Base-by-base conservation (phyloP, 345 rosid genomes). In the Linum usitatissimum region DNA sequence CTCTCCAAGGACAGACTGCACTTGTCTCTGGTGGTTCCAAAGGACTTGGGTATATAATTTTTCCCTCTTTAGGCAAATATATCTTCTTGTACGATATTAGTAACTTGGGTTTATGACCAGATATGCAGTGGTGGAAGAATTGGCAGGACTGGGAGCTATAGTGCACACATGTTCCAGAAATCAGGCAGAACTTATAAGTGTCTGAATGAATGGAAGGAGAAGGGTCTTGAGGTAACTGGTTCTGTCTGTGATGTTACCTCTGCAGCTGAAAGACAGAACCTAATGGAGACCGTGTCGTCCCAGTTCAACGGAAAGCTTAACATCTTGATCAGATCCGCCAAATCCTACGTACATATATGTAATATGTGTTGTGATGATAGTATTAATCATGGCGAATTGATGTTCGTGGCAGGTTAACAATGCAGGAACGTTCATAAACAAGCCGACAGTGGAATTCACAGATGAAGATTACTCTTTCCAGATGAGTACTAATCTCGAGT, bases 301-400 rank as follows among this genome's bases (percentile, higher is more conserved):
- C 6, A 57, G 12, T 84, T 81, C 65, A 21, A 73, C 45, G 81
- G 80, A 2, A 84, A 80, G 65, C 84, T 84, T 10, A 80, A 77
- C 69, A 84, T 82, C 64, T 78, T 84, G 45, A 86, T 84, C 57
- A 57, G 81, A n/a, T n/a, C 67, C 30, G 14, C 49, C 49, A 8
- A 13, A 42, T 14, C 10, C 3, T 31, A 2, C 6, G 36, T 31
- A 3, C 6, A 6, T 31, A 6, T n/a, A n/a, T n/a, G 36, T n/a
- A n/a, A n/a, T n/a, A n/a, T n/a, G n/a, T n/a, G n/a, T n/a, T n/a
- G n/a, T n/a, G n/a, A n/a, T n/a, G n/a, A n/a, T n/a, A n/a, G n/a
- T 54, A n/a, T n/a, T n/a, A 17, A 57, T n/a, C n/a, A n/a, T n/a
- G n/a, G n/a, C n/a, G n/a, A n/a, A n/a, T n/a, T n/a, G n/a, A n/a